Evolutionary conservation across 73 alveolate species (phyloP), one percentile per base, ranked within the genome.

Genomic region (Uronychia binucleata): DNA sequence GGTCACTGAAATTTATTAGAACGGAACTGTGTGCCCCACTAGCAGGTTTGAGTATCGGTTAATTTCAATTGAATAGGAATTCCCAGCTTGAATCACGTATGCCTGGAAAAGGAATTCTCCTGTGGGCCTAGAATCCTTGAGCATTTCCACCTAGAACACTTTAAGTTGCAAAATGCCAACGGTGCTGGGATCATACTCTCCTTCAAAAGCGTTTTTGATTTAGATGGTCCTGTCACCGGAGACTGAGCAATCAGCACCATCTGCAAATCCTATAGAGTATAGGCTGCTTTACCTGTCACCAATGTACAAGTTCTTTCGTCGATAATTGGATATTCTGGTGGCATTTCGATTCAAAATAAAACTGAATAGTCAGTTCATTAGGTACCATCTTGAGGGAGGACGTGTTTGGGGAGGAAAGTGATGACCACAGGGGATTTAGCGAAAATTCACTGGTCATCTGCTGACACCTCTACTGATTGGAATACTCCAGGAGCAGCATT

Each of bases 401-500:
- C 75, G 31, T 85, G 90, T 1, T 29, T 28, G 0, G 92, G 92
- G 0, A 46, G 34, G 29, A 90, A 34, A 1, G 58, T 79, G 33
- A 90, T 25, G 31, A 75, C 1, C 0, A 86, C 31, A 11, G 83
- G 34, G 0, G 95, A 79, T 26, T 67, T 30, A 1, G 88, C 80
- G 31, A 32, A 34, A 0, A 90, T 80, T 8, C 34, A 33, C 0
- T 79, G 59, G 5, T 33, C 29, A 5, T 46, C 75, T 8, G 92
- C 90, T 26, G 67, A 25, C 1, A 80, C 0, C 0, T 78, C 30
- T 5, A 80, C 74, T 30, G 75, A n/a, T 1, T 33, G 14, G 34
- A 84, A 13, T 28, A 31, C 30, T 0, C 95, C 95, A 26, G 88
- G 82, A 26, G 77, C 31, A n/a, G 95, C 89, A 30, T 90, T 90